Evolutionary conservation across 139 green algal genomes (phyloP), one percentile per base, ranked within the genome.

Genomic region (Coelastrella sp.): DNA sequence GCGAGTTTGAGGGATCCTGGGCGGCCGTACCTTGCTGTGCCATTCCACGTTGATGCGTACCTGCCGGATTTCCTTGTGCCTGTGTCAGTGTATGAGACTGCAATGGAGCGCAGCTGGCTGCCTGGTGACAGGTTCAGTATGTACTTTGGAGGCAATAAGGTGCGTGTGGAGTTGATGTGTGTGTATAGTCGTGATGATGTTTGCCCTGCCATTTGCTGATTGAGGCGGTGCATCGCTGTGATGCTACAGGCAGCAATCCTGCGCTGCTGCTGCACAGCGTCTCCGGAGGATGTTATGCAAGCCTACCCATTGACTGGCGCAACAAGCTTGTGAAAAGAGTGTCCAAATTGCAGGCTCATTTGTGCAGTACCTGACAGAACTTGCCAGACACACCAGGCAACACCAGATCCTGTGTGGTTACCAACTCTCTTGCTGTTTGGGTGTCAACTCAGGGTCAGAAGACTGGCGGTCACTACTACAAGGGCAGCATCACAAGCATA

Each of bases 11-110:
- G 19, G 17, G 79, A 19, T 64, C 56, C 17, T 6, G 76, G 14
- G 84, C 93, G 19, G 3, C 85, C 88, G 68, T 83, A 85, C 64
- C 87, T 94, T 22, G 87, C 78, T 54, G 57, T 81, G 10, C 82
- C 83, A 23, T 66, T 86, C n/a, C 87, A 91, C 59, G 79, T 87
- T 5, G 95, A 98, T 92, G 92, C 88, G 20, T 61, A 64, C n/a
- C 94, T 98, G 90, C 96, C 96, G 4, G 95, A 98, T 89, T 98
- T 91, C 83, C 80, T 98, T 7, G 94, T 98, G 78, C 47, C 73
- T 0, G 13, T 80, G 2, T 73, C 85, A 3, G 22, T 82, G 4
- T 98, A 95, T 89, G 93, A 94, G 47, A 76, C 90, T 80, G 71
- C 89, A 71, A 91, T 91, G 81, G 73, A 90, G 22, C 95, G 94